Evolutionary conservation across 176 grass and related monocot genomes (phyloP), one percentile per base, ranked within the genome.

Genomic region (Oryza officinalis): DNA sequence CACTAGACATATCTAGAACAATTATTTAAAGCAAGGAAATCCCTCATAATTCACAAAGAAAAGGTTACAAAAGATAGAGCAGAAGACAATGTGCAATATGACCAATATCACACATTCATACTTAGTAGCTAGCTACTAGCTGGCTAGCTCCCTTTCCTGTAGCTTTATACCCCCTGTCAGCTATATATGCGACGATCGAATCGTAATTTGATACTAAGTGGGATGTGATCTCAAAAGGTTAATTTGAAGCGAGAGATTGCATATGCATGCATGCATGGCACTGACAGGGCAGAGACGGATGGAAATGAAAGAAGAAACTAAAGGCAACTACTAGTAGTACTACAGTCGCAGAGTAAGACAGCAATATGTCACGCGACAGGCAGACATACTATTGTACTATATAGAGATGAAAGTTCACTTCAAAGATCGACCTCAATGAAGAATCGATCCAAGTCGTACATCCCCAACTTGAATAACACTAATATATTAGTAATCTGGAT

Each of bases 101-200:
- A 85, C 50, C 60, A 79, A 72, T 79, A 72, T 17, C 67, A 68
- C 75, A 79, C 54, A 54, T 54, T 54, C 50, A 22, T 17, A 52
- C 49, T 20, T 64, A 75, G 6, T 13, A 46, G 35, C n/a, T 52
- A 52, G 49, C 66, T 72, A 41, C 68, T 31, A 35, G 33, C 33
- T 35, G 33, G 33, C 33, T 35, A 35, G 33, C 33, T 35, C 33
- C 33, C 33, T 1, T 7, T 35, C 33, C 33, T 6, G 0, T 54
- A 54, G 50, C 49, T 67, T 72, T 32, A 57, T 72, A 82, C 49
- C 25, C 17, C 5, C 50, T 78, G 65, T 78, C 32, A 23, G 32
- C 31, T 38, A 8, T 23, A 61, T 40, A 49, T 2, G 25, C 13
- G 11, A n/a, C 14, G 33, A 78, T 44, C 35, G 49, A 78, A 70